A percentile compares a stretch with the other conserved stretches of the same genome.
These are phyloP conservation scores for Serendipita sp. DNA, from an alignment of 768 basidiomycete species.

Conservation along the genomic window DNA sequence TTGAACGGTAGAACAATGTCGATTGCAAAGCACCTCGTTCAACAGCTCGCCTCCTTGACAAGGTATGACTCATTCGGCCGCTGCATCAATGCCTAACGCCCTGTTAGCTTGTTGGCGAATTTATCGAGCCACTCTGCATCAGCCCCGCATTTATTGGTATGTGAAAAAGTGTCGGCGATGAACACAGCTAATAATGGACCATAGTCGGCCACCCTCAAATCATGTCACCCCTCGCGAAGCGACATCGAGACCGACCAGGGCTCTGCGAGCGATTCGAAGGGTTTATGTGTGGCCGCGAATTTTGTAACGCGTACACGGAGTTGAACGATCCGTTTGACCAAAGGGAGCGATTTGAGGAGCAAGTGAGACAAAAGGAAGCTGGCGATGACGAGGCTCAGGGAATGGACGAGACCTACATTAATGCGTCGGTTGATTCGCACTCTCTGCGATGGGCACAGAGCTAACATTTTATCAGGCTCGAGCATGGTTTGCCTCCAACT, in stretches of 20 bases:
- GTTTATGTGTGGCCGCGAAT: constrained; percentile 95
- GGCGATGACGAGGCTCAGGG: constrained; percentile 98
- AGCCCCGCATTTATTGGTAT: constrained; percentile 89
- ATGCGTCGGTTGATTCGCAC: constrained; percentile 48
- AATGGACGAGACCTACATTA: constrained; percentile 87
- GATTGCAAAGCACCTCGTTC: constrained; percentile 94
- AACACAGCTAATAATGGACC: neutral
- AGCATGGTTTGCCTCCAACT: constrained; percentile 93
- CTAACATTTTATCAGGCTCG: constrained; percentile 40
- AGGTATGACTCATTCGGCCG: constrained; percentile 29
- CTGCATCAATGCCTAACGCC: constrained; percentile 3
- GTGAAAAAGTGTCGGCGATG: constrained; percentile 12
- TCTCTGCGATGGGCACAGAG: constrained; percentile 4
- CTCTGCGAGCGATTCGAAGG: constrained; percentile 98
- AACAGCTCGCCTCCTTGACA: constrained; percentile 87
- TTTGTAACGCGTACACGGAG: constrained; percentile 99
- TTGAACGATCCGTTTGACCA: constrained; percentile 98
- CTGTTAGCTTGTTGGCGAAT: constrained; percentile 83
- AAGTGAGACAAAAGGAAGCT: constrained; percentile 82
- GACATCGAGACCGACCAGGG: constrained; percentile 91
- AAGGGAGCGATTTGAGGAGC: constrained; percentile 87
- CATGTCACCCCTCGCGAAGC: constrained; percentile 98
- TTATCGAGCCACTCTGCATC: constrained; percentile 91
- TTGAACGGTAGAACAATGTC: constrained; percentile 59
- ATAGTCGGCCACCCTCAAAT: constrained; percentile 95